Percentiles rank a stretch among this genome's conserved stretches.
Evolutionary conservation across 768 basidiomycete species (phyloP).

Genomic region (Mycena metata): DNA sequence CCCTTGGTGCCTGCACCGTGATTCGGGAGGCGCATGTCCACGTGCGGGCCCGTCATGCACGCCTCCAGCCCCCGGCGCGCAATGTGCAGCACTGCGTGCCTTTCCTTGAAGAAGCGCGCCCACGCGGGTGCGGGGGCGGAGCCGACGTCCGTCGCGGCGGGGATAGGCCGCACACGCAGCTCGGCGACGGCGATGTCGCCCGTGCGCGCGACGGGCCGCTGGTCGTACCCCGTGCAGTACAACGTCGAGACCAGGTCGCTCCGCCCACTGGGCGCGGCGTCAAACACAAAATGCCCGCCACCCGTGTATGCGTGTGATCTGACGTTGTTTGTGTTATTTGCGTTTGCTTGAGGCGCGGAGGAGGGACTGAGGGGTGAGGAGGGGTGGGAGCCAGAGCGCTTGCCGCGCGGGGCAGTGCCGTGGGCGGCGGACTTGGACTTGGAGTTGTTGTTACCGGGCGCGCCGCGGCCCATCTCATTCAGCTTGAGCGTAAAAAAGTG

Average conservation of each 20-base stretch:
- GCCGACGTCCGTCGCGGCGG: conserved; percentile 8
- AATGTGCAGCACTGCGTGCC: conserved; percentile 40
- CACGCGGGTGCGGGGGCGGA: conserved; percentile 25
- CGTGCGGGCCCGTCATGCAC: conserved; percentile 36
- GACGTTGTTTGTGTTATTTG: too few relatives aligned
- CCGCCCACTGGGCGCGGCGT: conserved; percentile 34
- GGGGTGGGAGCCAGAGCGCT: not conserved
- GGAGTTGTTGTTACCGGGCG: not conserved
- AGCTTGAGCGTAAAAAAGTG: conserved; percentile 39
- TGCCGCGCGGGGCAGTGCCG: not conserved
- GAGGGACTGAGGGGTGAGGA: not conserved
- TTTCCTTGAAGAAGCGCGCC: conserved; percentile 40
- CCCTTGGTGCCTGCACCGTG: not conserved
- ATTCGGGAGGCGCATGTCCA: conserved; percentile 27
- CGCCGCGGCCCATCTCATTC: conserved; percentile 19
- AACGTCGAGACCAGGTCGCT: conserved; percentile 40
- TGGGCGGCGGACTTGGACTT: not conserved
- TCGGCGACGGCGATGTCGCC: conserved; percentile 43
- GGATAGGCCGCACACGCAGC: conserved; percentile 33
- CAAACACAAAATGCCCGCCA: conserved; percentile 42
- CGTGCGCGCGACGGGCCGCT: conserved; percentile 19
- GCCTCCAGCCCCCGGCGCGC: conserved; percentile 39
- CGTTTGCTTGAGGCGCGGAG: too few relatives aligned
- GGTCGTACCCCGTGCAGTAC: conserved; percentile 43
- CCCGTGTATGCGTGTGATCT: conserved; percentile 34